These are phyloP conservation scores for Wickerhamiella azymoides DNA, from an alignment of 805 yeast genomes.

Conservation along the genomic window DNA sequence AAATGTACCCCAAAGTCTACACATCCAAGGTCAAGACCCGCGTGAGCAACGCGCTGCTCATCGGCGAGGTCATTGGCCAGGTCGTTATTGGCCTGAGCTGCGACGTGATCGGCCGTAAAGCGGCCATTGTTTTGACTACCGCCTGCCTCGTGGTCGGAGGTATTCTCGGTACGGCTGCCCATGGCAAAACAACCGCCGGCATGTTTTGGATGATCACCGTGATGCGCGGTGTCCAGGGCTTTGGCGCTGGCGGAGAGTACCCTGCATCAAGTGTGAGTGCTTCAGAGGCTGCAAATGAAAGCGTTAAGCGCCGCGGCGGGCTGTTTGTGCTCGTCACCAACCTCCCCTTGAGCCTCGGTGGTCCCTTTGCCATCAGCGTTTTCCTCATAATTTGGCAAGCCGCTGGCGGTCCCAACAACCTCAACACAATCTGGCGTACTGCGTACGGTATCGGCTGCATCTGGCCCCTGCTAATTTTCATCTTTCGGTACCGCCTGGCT, in stretches of 20 bases:
- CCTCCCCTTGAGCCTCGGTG: constrained; percentile 60
- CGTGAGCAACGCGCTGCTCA: constrained; percentile 54
- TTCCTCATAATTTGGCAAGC: constrained; percentile 56
- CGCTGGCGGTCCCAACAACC: constrained; percentile 30
- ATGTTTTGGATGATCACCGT: constrained; percentile 68
- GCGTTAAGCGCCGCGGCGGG: constrained; percentile 45
- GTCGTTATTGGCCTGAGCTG: constrained; percentile 49
- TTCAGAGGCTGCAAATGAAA: constrained; percentile 60
- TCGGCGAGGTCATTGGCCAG: constrained; percentile 62
- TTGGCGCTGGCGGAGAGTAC: constrained; percentile 70
- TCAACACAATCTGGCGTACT: constrained; percentile 51
- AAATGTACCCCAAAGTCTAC: constrained; percentile 33
- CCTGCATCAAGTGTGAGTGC: constrained; percentile 57
- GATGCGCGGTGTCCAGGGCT: constrained; percentile 62
- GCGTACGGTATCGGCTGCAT: constrained; percentile 63
- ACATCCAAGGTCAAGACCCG: constrained; percentile 39
- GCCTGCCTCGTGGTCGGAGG: constrained; percentile 49
- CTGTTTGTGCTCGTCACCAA: constrained; percentile 54
- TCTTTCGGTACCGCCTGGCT: constrained; percentile 56
- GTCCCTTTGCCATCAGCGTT: constrained; percentile 57
- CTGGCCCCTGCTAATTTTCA: constrained; percentile 59
- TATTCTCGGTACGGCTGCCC: constrained; percentile 53
- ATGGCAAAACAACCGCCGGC: constrained; percentile 43
- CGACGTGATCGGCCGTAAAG: constrained; percentile 53
- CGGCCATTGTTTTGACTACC: constrained; percentile 54